Evolutionary conservation across 2,329 filamentous ascomycete genomes (phyloP), one percentile per base, ranked within the genome.

Genomic region (Stenocarpella maydis): DNA sequence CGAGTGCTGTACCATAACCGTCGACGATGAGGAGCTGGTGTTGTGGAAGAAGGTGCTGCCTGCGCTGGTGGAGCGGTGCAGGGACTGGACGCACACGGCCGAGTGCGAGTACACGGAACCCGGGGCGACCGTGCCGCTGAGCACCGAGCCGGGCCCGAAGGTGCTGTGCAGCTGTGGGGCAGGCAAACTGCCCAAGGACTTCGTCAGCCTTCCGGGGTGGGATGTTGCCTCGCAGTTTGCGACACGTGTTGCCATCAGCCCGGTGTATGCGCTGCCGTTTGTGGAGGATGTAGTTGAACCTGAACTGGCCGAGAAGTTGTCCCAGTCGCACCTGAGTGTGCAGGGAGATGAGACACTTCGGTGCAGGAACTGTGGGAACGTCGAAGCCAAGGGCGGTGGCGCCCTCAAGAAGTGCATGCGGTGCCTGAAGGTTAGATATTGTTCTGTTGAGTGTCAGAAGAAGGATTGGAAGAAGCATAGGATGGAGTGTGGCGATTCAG

Each of bases 201-300:
- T 80, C 65, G 72, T 81, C 47, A 68, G 74, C 4, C 60, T 86
- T 8, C 83, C 84, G 0, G 79, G 81, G 21, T 85, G 85, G 80
- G 79, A 84, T 0, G 80, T 80, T 14, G 77, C 78, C 1, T 75
- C 76, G 12, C 76, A 79, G 66, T 77, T 82, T 60, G 82, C 85
- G 34, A 86, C 88, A 34, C 83, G 89, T 7, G 79, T 88, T 7
- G 87, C 86, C 5, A 86, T 91, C 72, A 90, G 87, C 67, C 87
- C 87, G 0, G 77, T 80, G 0, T 91, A 83, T 74, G 77, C 84
- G 10, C 79, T 80, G 26, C 79, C 80, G 0, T 78, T 81, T 12
- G 80, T 83, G 1, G 84, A 86, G 73, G 76, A 82, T 14, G 49
- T 71, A 3, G 12, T 71, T 10, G 67, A 71, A 15, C 31, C 55